Base-by-base conservation (phyloP, 2,329 filamentous ascomycete genomes). In the Botryosphaeria dothidea region DNA sequence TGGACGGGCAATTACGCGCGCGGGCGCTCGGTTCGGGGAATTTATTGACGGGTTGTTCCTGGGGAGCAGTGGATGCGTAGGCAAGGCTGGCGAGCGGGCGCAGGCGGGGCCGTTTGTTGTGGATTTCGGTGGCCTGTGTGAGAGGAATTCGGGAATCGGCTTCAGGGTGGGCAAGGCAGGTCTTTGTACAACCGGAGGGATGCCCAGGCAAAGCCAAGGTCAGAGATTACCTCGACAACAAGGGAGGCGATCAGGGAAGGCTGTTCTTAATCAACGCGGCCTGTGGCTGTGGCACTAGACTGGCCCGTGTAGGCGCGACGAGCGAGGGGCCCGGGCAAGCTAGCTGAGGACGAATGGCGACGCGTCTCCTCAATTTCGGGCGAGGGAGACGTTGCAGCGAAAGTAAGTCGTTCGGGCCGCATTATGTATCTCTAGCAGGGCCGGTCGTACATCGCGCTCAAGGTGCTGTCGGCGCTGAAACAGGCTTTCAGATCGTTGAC, bases 81-180 rank as follows among this genome's bases (percentile, higher is more conserved):
- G 34, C 56, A 17, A 19, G 38, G 29, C 29, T 25, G 38, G 29
- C 17, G 8, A 9, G 58, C 34, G 58, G 58, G 57, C 41, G 45
- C 58, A 43, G 58, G 41, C 58, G 38, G 45, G 49, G 58, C 58
- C 45, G 58, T 62, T 62, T 62, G 58, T 51, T 62, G 45, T 49
- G 43, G 43, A 34, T 34, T 34, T 23, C 15, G 58, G 31, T 62
- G 43, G 58, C 43, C 43, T 62, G 58, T 49, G 57, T 23, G 57
- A 34, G 38, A 43, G 41, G 38, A 46, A 60, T 31, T 60, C 56
- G 56, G 56, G 19, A 60, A 60, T 34, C 25, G 38, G 38, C 23
- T 41, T 25, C 15, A n/a, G n/a, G 54, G n/a, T 29, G 54, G 54
- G 34, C 31, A 29, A 19, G 21, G 31, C 17, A n/a, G 34, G 34